These are phyloP conservation scores for Tolypocladium inflatum DNA, from an alignment of 2,329 filamentous ascomycete genomes.

Conservation along the genomic window DNA sequence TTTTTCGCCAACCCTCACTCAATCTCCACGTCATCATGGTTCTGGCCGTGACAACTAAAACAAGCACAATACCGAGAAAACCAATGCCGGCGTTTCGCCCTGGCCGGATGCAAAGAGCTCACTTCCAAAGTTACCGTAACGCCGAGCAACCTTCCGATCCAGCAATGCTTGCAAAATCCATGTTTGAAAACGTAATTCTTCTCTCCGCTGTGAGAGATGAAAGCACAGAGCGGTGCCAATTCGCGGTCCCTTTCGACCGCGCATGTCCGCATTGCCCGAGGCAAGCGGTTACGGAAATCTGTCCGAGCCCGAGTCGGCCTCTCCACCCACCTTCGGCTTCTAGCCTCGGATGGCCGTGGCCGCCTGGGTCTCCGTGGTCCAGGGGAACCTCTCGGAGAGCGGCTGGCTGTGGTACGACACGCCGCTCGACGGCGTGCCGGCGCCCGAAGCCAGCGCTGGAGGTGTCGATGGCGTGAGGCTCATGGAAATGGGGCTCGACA, in stretches of 20 bases:
- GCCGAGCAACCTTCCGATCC: neutral
- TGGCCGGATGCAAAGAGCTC: neutral
- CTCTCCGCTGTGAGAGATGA: neutral
- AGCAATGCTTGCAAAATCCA: neutral
- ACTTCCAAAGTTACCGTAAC: neutral
- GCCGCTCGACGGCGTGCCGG: conserved; percentile 36
- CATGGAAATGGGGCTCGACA: conserved; percentile 22
- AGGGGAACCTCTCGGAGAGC: conserved; percentile 35
- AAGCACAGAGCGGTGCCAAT: neutral
- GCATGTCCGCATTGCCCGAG: neutral
- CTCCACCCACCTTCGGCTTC: conserved; percentile 1
- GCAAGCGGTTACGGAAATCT: neutral
- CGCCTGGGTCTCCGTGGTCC: conserved; percentile 35
- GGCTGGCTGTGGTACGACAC: conserved; percentile 28
- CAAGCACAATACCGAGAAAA: neutral
- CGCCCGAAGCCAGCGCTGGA: conserved; percentile 34
- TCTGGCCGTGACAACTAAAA: neutral
- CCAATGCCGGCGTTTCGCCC: neutral
- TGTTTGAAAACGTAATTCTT: neutral
- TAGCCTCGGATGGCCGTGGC: conserved; percentile 38
- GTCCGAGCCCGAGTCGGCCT: neutral
- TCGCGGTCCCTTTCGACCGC: neutral
- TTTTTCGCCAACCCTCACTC: neutral
- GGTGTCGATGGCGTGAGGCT: conserved; percentile 33
- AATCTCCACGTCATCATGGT: neutral